Conservation (phyloP, 352 stramenopile genomes). For the Globisporangium canariense region DNA sequence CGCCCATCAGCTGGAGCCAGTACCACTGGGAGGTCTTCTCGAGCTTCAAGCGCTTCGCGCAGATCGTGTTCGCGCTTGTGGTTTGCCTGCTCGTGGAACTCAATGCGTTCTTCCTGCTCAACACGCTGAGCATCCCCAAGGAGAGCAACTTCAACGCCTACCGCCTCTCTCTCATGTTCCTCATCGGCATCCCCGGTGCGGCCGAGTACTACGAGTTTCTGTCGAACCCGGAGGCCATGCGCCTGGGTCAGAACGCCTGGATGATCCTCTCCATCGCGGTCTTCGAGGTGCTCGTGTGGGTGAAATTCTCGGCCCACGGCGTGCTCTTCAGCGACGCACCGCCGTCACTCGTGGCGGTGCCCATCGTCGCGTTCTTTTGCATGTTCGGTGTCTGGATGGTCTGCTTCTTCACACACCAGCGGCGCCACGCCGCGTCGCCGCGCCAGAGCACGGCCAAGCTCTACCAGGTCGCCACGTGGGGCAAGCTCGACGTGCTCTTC, state of each 20-base stretch:
- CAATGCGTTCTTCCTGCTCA: conserved; percentile 93
- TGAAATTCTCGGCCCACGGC: conserved; percentile 70
- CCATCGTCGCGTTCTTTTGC: conserved; percentile 54
- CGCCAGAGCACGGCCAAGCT: conserved; percentile 14
- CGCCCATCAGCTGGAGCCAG: conserved; percentile 81
- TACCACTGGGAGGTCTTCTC: conserved; percentile 93
- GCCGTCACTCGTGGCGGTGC: conserved; percentile 46
- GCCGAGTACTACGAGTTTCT: conserved; percentile 89
- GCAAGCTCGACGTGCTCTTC: conserved; percentile 80
- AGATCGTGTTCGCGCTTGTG: conserved; percentile 84
- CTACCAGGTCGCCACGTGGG: conserved; percentile 40
- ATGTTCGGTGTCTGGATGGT: conserved; percentile 80
- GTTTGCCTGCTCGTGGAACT: conserved; percentile 86
- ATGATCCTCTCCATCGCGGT: conserved; percentile 75
- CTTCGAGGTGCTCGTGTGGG: conserved; percentile 79
- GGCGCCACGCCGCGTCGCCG: conserved; percentile 1
- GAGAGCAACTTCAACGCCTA: conserved; percentile 86
- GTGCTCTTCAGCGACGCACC: conserved; percentile 59
- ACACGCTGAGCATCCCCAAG: conserved; percentile 83
- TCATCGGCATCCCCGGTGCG: conserved; percentile 75
- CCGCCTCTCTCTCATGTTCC: conserved; percentile 69
- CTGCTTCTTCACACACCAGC: conserved; percentile 55
- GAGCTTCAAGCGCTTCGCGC: conserved; percentile 85
- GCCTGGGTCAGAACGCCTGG: conserved; percentile 80
- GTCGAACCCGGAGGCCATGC: conserved; percentile 68